Evolutionary conservation across 176 grass and related monocot species (phyloP), one percentile per base, ranked within the genome.

Genomic region (Triticum dicoccoides): DNA sequence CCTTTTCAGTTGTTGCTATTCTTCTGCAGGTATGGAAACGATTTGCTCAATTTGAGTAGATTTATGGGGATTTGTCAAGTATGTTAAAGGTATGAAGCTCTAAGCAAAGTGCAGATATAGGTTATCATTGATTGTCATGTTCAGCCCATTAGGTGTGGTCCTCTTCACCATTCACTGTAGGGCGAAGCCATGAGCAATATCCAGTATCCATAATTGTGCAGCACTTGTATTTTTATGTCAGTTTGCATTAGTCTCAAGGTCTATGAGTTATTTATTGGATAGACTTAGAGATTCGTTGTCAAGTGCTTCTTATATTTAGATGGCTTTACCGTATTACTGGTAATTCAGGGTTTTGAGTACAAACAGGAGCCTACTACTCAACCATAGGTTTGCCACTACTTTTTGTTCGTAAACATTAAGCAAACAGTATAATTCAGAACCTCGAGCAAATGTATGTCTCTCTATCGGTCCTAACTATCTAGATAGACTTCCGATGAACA

Each of bases 11-110:
- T 88, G 30, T 85, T 82, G 25, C 47, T 78, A 23, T 77, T 87
- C 23, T 89, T 71, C 64, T 88, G 77, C 83, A 98, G 96, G 90
- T 98, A 56, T 98, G 96, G 96, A 95, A 94, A 85, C 81, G 79
- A 17, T 98, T 95, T 89, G 69, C 65, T 77, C 88, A 94, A 37
- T 37, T 37, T 37, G 35, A 37, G 35, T 1, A 37, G 35, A 37
- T 37, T 37, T 37, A 37, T 35, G 34, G 34, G 35, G 35, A 37
- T 37, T 37, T 37, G 35, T 37, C 35, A 37, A 37, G 35, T 5
- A 37, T 37, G 35, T 37, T 6, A 37, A 37, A 37, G 35, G 35
- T 37, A 37, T 37, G 35, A 37, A 6, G 35, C 35, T 37, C 35
- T 37, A 37, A 37, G 35, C 35, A 37, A 37, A 37, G 5, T 37